Conservation (phyloP, 352 stramenopile genomes). For the Phytopythium oedochilum region DNA sequence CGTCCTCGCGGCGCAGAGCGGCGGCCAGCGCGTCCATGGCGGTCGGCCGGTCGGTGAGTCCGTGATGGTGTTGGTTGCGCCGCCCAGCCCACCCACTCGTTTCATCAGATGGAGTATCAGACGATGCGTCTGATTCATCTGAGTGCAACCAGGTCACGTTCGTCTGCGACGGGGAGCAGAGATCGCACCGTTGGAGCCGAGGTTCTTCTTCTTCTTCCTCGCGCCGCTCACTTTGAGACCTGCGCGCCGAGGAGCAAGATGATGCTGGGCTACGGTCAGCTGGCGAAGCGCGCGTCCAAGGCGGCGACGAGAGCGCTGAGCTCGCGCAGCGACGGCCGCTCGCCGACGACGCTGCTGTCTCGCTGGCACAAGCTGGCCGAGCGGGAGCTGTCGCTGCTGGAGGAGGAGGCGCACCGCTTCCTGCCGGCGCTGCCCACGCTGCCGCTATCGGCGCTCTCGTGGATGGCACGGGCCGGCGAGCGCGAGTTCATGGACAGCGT, state of each 20-base stretch:
- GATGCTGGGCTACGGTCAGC: not conserved
- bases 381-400: constrained; percentile 2
- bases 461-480: constrained; percentile 2
- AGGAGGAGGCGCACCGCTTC: not conserved
- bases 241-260: not conserved
- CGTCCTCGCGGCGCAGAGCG: not conserved
- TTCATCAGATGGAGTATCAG: too few species aligned
- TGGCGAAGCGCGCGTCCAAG: not conserved
- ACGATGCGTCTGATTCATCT: too few species aligned
- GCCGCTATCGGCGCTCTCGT: not conserved
- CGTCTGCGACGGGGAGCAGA: too few species aligned
- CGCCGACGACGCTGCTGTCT: not conserved
- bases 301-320: not conserved
- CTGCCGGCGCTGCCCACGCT: not conserved
- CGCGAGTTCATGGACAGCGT: not conserved
- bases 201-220: too few species aligned
- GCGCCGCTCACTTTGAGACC: not conserved
- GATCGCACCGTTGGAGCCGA: too few species aligned
- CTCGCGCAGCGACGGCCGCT: not conserved
- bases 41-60: too few species aligned
- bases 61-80: too few species aligned
- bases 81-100: too few species aligned
- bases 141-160: too few species aligned
- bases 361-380: constrained; percentile 1
- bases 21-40: not conserved